Evolutionary conservation across 2,329 filamentous ascomycete species (phyloP).

Genomic region (Thermothelomyces thermophilus): DNA sequence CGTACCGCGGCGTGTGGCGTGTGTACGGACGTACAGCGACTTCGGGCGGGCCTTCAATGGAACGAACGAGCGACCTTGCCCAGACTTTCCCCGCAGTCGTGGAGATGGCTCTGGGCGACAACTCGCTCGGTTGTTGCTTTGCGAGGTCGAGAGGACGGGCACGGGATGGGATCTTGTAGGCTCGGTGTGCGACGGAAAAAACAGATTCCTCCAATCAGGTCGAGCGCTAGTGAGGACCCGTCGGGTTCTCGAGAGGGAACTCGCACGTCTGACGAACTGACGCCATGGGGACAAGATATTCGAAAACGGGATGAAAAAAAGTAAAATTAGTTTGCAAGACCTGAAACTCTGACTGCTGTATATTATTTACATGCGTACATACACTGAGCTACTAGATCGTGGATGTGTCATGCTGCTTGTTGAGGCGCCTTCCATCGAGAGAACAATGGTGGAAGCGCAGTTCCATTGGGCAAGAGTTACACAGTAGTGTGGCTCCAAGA

Average conservation of each 20-base stretch:
- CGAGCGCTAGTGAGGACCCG: not conserved
- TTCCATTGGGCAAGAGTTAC: too few species aligned
- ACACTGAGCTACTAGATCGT: too few species aligned
- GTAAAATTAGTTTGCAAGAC: too few species aligned
- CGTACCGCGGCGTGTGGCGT: too few species aligned
- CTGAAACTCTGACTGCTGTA: too few species aligned
- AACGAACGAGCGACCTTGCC: not conserved
- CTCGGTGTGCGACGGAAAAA: slow-evolving; percentile 20
- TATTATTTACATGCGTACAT: too few species aligned
- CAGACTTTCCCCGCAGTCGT: not conserved
- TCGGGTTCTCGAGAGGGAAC: not conserved
- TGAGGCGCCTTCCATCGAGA: too few species aligned
- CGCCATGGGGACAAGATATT: not conserved
- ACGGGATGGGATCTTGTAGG: slow-evolving; percentile 2
- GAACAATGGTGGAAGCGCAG: too few species aligned
- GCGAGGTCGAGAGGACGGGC: not conserved
- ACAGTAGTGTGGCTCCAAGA: too few species aligned
- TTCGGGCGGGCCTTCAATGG: not conserved
- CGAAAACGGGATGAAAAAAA: too few species aligned
- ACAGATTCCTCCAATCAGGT: slow-evolving; percentile 25
- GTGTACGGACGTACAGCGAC: too few species aligned
- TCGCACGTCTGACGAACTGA: not conserved
- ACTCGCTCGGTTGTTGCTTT: not conserved
- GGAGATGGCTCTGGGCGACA: not conserved
- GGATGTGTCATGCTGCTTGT: too few species aligned